These are phyloP conservation scores for Rubroboletus satanas DNA, from an alignment of 768 basidiomycete genomes.

Conservation along the genomic window DNA sequence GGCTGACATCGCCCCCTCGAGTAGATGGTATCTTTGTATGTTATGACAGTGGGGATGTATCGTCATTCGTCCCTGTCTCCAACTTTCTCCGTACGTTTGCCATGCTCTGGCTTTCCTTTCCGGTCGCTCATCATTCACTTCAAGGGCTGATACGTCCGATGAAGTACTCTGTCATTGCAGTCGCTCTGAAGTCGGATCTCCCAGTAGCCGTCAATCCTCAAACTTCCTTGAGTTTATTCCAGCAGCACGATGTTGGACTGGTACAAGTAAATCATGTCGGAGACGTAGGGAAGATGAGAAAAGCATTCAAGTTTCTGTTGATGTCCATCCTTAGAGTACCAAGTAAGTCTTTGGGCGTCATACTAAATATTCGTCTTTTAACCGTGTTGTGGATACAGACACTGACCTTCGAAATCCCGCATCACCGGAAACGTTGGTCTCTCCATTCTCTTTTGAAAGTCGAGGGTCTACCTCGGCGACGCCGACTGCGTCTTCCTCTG, in stretches of 20 bases:
- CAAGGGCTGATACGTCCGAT: slow-evolving; percentile 56
- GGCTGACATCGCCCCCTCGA: slow-evolving; percentile 53
- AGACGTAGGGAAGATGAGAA: slow-evolving; percentile 68
- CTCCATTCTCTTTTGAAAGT: slow-evolving; percentile 54
- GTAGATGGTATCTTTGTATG: slow-evolving; percentile 83
- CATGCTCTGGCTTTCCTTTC: slow-evolving; percentile 1
- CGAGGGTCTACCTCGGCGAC: slow-evolving; percentile 46
- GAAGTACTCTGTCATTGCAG: slow-evolving; percentile 63
- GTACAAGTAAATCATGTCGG: slow-evolving; percentile 63
- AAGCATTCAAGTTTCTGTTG: slow-evolving; percentile 71
- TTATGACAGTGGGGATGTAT: slow-evolving; percentile 66
- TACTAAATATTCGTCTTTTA: slow-evolving; percentile 1
- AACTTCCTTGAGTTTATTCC: slow-evolving; percentile 46
- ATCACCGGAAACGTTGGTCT: slow-evolving; percentile 56
- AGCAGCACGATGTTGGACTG: slow-evolving; percentile 69
- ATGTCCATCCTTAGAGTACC: slow-evolving; percentile 54
- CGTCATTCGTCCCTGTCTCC: slow-evolving; percentile 65
- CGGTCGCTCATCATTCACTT: slow-evolving; percentile 8
- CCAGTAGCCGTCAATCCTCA: slow-evolving; percentile 55
- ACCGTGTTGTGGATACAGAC: slow-evolving; percentile 28
- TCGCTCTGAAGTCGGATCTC: slow-evolving; percentile 86
- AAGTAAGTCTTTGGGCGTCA: slow-evolving; percentile 23
- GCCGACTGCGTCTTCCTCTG: slow-evolving; percentile 46
- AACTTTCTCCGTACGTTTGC: slow-evolving; percentile 63
- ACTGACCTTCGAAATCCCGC: slow-evolving; percentile 64